phyloP scores from a whole-genome alignment of 2,329 filamentous ascomycete species.

The Botrytis paeoniae region DNA sequence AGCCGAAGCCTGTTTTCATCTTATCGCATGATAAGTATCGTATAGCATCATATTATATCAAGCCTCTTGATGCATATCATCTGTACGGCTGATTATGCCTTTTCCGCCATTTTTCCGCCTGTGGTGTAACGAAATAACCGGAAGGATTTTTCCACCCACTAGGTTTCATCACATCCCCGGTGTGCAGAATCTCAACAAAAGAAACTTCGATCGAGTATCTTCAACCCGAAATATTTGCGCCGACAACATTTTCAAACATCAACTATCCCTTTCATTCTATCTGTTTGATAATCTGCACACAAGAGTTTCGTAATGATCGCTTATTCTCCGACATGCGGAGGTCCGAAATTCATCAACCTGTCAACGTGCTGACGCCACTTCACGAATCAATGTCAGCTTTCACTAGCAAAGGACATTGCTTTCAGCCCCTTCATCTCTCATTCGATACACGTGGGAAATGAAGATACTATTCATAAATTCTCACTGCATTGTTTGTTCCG shows the following conservation, averaged over 20 bases:
- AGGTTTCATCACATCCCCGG: not conserved
- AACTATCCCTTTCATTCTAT: not conserved
- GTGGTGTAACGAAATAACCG: not conserved
- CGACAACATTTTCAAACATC: not conserved
- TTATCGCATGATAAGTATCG: constrained; percentile 6
- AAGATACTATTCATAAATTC: not conserved
- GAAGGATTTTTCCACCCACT: not conserved
- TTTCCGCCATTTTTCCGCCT: not conserved
- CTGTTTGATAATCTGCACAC: not conserved
- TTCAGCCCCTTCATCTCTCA: constrained; percentile 6
- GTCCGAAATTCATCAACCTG: not conserved
- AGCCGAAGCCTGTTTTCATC: constrained; percentile 10
- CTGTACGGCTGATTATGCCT: constrained; percentile 2
- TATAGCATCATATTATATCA: constrained; percentile 1
- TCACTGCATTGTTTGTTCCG: not conserved
- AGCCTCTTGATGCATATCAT: constrained; percentile 9
- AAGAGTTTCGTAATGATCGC: not conserved
- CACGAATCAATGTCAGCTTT: not conserved
- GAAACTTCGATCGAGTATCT: not conserved
- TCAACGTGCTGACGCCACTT: constrained; percentile 1
- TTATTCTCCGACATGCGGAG: not conserved
- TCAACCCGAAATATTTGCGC: not conserved
- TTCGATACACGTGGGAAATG: constrained; percentile 2
- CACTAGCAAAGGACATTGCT: not conserved
- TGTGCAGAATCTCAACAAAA: not conserved